Base-by-base conservation (phyloP, 208 protist genomes). In the Wallacemonas collosoma region DNA sequence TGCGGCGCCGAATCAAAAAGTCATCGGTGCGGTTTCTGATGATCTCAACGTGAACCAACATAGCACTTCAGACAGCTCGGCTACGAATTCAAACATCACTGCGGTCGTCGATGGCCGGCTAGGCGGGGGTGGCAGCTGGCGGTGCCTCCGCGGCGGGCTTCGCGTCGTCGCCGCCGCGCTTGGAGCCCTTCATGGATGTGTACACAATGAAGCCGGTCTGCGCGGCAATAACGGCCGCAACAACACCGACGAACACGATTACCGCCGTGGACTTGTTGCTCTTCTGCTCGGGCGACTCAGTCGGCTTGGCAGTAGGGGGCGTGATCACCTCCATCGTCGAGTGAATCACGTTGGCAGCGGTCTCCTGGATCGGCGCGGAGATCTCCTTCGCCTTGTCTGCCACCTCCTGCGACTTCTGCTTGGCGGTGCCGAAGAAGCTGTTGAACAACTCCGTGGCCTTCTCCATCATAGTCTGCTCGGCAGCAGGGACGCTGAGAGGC, bases 151-250 rank as follows among this genome's bases (percentile, higher is more conserved):
- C 40, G 43, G 60, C 60, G 56, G 56, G 56, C 60, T 65, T 65
- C 41, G 38, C 60, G 39, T 50, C 43, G 15, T 41, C 60, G 26
- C 60, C 60, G 50, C 8, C 43, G 60, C n/a, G 60, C 60, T 65
- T 65, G 11, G 60, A 65, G 41, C 60, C 60, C 41, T 65, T 65
- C 41, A 48, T 67, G 43, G 69, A 75, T 36, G 73, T 58, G 58
- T 80, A 80, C 6, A 80, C 70, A 57, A 75, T 80, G 65, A 68
- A 71, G 53, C 64, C 45, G 2, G 70, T 69, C 58, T 80, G 75
- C 3, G 57, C n/a, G 38, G 74, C 63, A 4, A 75, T 64, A 2
- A 81, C 67, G 9, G 68, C 71, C 6, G 75, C 58, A 6, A 77
- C 72, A 14, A 77, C 44, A 44, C 68, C 77, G 8, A 77, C 48